Evolutionary conservation across 345 rosid genomes (phyloP).

Genomic region (Rhizophora mangle): DNA sequence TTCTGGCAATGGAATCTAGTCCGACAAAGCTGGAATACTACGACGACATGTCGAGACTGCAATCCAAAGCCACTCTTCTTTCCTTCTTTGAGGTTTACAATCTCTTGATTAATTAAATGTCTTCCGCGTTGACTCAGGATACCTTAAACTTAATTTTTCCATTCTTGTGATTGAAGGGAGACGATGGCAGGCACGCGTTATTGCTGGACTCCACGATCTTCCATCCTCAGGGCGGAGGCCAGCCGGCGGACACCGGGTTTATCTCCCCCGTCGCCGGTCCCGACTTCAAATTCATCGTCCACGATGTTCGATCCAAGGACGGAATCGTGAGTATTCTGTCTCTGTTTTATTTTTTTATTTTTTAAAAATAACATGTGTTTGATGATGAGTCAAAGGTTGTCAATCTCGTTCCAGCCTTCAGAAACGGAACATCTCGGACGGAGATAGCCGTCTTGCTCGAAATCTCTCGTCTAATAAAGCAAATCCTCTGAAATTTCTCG

Average conservation of each 20-base stretch:
- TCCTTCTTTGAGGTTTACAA: slow-evolving; percentile 41
- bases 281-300: slow-evolving; percentile 48
- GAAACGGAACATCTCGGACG: too few relatives aligned
- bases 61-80: slow-evolving; percentile 38
- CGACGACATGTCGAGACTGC: slow-evolving; percentile 41
- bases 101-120: not conserved
- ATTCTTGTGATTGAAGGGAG: slow-evolving; percentile 31
- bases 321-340: slow-evolving; percentile 44
- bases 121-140: not conserved
- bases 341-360: not conserved
- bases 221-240: slow-evolving; percentile 97
- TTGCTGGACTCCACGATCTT: slow-evolving; percentile 75
- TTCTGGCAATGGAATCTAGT: not conserved
- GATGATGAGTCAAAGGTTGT: too few relatives aligned
- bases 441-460: too few relatives aligned
- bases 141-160: not conserved
- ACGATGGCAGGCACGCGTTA: slow-evolving; percentile 58
- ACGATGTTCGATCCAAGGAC: slow-evolving; percentile 74
- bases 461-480: too few relatives aligned
- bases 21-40: slow-evolving; percentile 53
- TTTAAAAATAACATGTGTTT: not conserved
- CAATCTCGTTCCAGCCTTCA: too few relatives aligned
- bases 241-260: slow-evolving; percentile 74
- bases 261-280: slow-evolving; percentile 30
- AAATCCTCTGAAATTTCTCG: too few relatives aligned